Evolutionary conservation across 768 basidiomycete genomes (phyloP).

Genomic region (Mycena amicta): DNA sequence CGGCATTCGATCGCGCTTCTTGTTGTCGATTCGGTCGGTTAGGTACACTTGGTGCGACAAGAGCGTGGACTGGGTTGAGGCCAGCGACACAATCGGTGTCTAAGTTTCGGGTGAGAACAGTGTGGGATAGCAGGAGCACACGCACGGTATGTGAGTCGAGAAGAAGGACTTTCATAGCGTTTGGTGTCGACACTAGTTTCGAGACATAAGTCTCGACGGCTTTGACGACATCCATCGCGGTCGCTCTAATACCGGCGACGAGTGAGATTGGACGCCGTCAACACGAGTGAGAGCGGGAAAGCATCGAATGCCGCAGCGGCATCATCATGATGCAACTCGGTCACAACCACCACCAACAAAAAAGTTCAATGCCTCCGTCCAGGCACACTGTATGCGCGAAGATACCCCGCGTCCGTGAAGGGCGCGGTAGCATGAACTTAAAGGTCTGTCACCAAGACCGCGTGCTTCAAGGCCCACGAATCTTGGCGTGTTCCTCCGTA

Average conservation of each 20-base stretch:
- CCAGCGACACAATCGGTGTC: slow-evolving; percentile 96
- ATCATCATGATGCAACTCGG: not conserved
- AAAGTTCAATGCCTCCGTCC: not conserved
- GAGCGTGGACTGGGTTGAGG: slow-evolving; percentile 90
- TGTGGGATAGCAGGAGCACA: not conserved
- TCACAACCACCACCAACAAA: not conserved
- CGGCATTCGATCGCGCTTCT: slow-evolving; percentile 84
- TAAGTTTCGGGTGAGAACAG: slow-evolving; percentile 30
- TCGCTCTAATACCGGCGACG: not conserved
- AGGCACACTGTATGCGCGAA: not conserved
- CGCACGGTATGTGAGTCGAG: slow-evolving; percentile 92
- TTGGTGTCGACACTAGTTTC: slow-evolving; percentile 83
- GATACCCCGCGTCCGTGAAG: not conserved
- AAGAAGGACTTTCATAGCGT: slow-evolving; percentile 93
- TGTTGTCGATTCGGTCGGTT: slow-evolving; percentile 97
- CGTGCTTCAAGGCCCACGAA: too few relatives aligned
- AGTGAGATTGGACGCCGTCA: not conserved
- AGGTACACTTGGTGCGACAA: slow-evolving; percentile 96
- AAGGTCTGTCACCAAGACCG: too few relatives aligned
- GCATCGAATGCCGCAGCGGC: too few relatives aligned
- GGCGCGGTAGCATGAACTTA: too few relatives aligned
- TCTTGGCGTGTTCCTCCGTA: too few relatives aligned
- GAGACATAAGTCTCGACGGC: slow-evolving; percentile 93
- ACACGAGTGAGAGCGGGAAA: not conserved
- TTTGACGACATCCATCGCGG: slow-evolving; percentile 90